phyloP scores from a whole-genome alignment of 2,329 filamentous ascomycete genomes.

The Colletotrichum viniferum region DNA sequence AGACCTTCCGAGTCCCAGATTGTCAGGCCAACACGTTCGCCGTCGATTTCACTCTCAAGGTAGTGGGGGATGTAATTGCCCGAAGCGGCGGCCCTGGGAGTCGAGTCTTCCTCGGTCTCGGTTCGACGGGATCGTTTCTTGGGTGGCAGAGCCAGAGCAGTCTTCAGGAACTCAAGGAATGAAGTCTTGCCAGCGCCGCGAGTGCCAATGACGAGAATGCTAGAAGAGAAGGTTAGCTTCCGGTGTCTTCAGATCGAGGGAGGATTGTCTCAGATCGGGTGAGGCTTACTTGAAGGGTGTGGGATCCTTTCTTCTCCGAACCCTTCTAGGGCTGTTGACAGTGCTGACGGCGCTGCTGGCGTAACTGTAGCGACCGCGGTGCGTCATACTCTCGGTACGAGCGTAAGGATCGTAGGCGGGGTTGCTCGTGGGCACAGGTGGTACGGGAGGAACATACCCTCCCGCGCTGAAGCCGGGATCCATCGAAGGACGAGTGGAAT shows the following conservation, averaged over 20 bases:
- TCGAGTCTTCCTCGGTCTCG: constrained; percentile 59
- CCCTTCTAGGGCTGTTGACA: constrained; percentile 89
- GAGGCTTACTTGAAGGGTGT: constrained; percentile 93
- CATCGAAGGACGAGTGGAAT: constrained; percentile 54
- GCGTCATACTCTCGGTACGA: constrained; percentile 91
- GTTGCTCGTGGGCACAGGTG: constrained; percentile 61
- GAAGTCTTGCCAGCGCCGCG: constrained; percentile 92
- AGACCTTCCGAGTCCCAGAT: constrained; percentile 96
- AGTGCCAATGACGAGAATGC: constrained; percentile 88
- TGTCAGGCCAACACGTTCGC: constrained; percentile 88
- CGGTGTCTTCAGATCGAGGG: not conserved
- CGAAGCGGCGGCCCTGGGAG: constrained; percentile 45
- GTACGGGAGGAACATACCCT: constrained; percentile 49
- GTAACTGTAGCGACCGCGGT: constrained; percentile 95
- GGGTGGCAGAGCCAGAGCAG: constrained; percentile 79
- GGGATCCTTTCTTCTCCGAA: constrained; percentile 94
- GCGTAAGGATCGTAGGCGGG: constrained; percentile 77
- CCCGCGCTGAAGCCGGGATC: constrained; percentile 50
- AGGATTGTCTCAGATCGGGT: not conserved
- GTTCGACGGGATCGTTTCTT: constrained; percentile 71
- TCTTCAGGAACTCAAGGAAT: constrained; percentile 94
- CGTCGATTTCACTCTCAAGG: constrained; percentile 92
- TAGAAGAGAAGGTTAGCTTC: constrained; percentile 39
- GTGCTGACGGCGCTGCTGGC: constrained; percentile 90
- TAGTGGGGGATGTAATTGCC: constrained; percentile 87